Evolutionary conservation across 805 yeast genomes (phyloP).

Genomic region (Metschnikowia lachancei): DNA sequence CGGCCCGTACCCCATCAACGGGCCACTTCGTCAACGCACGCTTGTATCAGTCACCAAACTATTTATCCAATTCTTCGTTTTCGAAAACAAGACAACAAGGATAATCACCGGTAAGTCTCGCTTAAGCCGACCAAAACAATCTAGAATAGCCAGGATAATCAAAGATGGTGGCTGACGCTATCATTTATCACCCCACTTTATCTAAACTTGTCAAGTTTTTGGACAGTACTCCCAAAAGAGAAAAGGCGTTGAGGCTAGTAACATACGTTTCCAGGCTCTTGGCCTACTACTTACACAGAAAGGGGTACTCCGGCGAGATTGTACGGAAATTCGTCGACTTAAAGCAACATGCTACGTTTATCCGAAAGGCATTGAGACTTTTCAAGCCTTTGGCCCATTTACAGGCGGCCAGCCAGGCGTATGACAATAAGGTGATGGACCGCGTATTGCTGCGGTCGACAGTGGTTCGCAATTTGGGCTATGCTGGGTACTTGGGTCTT

Average conservation of each 20-base stretch:
- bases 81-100: no score
- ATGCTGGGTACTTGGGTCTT: conserved; percentile 58
- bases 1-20: no score
- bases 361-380: conserved; percentile 81
- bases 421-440: conserved; percentile 69
- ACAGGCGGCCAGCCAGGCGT: conserved; percentile 63
- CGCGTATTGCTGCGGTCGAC: conserved; percentile 52
- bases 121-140: no score
- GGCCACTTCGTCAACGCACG: no score
- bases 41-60: no score
- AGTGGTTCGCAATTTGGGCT: conserved; percentile 56
- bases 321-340: conserved; percentile 52
- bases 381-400: conserved; percentile 76
- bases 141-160: neutral
- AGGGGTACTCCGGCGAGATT: conserved; percentile 49
- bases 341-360: conserved; percentile 59
- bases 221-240: conserved; percentile 72
- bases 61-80: no score
- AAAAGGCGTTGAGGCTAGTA: conserved; percentile 71
- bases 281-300: conserved; percentile 55
- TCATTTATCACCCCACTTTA: conserved; percentile 72
- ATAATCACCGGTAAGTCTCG: no score
- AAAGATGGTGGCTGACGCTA: conserved; percentile 61
- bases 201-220: conserved; percentile 59
- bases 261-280: conserved; percentile 80